Evolutionary conservation across 495 filamentous ascomycete species (phyloP).

Genomic region (Xylaria curta): DNA sequence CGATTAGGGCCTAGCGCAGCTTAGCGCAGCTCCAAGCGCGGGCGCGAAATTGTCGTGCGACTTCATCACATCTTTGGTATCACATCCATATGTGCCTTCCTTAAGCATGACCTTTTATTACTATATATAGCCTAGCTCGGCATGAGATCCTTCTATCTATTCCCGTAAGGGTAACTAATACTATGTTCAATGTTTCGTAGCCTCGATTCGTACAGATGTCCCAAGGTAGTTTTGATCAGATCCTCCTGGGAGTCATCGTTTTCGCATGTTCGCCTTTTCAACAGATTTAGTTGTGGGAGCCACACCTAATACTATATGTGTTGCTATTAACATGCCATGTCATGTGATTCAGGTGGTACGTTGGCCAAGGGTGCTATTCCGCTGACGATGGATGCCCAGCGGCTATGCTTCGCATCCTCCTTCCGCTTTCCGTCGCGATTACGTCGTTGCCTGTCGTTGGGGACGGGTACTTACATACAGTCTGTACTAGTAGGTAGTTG

Average conservation of each 20-base stretch:
- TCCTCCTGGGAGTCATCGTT: not conserved
- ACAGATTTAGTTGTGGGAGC: not conserved
- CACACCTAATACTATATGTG: not conserved
- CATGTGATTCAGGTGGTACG: conserved; percentile 14
- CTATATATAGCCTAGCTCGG: not conserved
- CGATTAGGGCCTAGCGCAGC: conserved; percentile 12
- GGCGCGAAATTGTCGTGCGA: conserved; percentile 10
- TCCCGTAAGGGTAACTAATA: not conserved
- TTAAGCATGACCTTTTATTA: not conserved
- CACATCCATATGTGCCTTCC: not conserved
- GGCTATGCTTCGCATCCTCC: conserved; percentile 21
- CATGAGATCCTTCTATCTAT: not conserved
- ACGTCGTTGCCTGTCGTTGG: not conserved
- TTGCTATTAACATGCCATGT: not conserved
- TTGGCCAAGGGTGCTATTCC: not conserved
- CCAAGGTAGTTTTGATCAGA: not conserved
- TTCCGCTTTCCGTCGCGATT: conserved; percentile 14
- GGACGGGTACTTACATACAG: not conserved
- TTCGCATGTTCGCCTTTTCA: not conserved
- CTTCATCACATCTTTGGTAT: not conserved
- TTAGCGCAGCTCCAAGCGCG: conserved; percentile 22
- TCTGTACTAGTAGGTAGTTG: no score
- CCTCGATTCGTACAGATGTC: not conserved
- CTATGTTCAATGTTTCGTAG: not conserved
- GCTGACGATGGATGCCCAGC: not conserved